These are phyloP conservation scores for Tephrocybe sp. DNA, from an alignment of 768 basidiomycete genomes.

Conservation along the genomic window DNA sequence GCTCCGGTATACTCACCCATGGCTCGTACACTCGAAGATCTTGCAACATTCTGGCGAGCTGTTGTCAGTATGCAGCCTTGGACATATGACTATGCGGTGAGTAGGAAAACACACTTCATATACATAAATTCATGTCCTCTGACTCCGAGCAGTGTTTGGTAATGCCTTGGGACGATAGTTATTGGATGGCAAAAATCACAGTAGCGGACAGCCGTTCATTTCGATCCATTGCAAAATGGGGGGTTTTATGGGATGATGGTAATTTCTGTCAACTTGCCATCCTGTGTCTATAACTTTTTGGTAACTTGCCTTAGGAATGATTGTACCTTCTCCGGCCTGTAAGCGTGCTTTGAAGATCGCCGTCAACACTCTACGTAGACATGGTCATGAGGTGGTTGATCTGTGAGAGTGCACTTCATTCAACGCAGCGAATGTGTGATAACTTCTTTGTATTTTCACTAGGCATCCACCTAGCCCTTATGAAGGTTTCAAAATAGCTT, in stretches of 20 bases:
- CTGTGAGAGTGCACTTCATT: slow-evolving; percentile 32
- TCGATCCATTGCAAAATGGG: slow-evolving; percentile 43
- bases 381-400: slow-evolving; percentile 48
- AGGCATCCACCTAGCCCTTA: slow-evolving; percentile 46
- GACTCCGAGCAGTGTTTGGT: slow-evolving; percentile 28
- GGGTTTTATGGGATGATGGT: slow-evolving; percentile 66
- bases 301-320: slow-evolving; percentile 51
- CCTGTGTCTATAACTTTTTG: not conserved
- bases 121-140: slow-evolving; percentile 11
- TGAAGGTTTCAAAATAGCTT: slow-evolving; percentile 49
- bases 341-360: slow-evolving; percentile 49
- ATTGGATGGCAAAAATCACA: slow-evolving; percentile 25
- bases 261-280: slow-evolving; percentile 11
- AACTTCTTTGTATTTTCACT: not conserved
- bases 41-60: slow-evolving; percentile 62
- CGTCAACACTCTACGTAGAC: slow-evolving; percentile 35
- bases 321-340: slow-evolving; percentile 59
- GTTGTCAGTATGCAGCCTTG: slow-evolving; percentile 61
- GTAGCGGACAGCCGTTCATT: slow-evolving; percentile 11
- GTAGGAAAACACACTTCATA: slow-evolving; percentile 15
- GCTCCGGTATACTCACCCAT: slow-evolving; percentile 55
- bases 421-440: not conserved
- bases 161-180: slow-evolving; percentile 24
- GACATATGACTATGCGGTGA: slow-evolving; percentile 56
- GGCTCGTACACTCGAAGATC: slow-evolving; percentile 56